Percentiles rank a stretch among this genome's conserved stretches.
phyloP scores from a whole-genome alignment of 768 basidiomycete species.

The Sporobolomyces pararoseus region DNA sequence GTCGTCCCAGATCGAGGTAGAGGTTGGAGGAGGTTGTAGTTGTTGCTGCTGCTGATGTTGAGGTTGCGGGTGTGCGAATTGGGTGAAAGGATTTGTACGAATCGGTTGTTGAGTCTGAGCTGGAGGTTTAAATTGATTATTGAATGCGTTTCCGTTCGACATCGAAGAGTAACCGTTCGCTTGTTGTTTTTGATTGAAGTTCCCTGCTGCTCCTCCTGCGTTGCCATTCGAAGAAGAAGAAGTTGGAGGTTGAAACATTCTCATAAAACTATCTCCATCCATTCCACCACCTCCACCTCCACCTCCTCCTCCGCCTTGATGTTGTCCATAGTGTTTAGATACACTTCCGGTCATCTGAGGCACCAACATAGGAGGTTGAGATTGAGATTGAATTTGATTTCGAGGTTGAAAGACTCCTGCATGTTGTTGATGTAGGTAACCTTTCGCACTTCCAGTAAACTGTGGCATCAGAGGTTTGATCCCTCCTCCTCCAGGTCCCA shows the following conservation, averaged over 20 bases:
- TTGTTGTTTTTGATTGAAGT: too few species aligned
- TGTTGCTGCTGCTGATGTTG: constrained; percentile 22
- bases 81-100: constrained; percentile 5
- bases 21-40: constrained; percentile 16
- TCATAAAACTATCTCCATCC: constrained; percentile 20
- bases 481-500: not conserved
- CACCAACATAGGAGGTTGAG: not conserved
- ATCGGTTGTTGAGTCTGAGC: not conserved
- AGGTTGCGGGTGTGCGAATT: constrained; percentile 39
- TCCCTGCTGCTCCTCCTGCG: not conserved
- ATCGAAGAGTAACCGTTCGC: too few species aligned
- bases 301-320: not conserved
- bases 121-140: not conserved
- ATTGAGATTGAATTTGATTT: not conserved
- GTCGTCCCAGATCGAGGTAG: constrained; percentile 29
- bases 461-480: constrained; percentile 26
- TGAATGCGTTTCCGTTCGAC: not conserved
- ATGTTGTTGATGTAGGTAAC: constrained; percentile 28
- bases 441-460: constrained; percentile 32
- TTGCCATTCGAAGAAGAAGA: not conserved
- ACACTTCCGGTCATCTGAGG: constrained; percentile 27
- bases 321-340: not conserved
- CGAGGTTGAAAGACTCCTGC: not conserved
- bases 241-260: constrained; percentile 35
- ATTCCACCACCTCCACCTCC: constrained; percentile 7